Percentiles rank a stretch among this genome's conserved stretches.
Conservation (phyloP, 495 filamentous ascomycete genomes). For the Immersiella caudata region DNA sequence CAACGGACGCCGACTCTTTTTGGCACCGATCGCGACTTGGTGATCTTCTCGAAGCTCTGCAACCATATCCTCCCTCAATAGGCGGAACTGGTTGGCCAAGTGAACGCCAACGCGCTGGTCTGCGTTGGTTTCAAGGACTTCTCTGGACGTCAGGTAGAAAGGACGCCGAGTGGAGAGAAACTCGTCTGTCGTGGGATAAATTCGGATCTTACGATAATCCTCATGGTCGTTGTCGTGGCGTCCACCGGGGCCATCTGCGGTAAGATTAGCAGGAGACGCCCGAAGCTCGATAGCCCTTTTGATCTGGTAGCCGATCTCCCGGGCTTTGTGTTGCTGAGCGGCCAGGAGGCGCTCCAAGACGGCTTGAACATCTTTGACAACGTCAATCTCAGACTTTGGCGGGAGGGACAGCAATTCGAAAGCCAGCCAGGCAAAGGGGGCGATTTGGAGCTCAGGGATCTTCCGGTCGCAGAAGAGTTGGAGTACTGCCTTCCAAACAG, state of each 20-base stretch:
- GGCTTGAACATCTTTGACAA: constrained; percentile 38
- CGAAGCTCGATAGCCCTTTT: constrained; percentile 27
- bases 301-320: constrained; percentile 37
- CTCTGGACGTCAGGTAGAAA: constrained; percentile 58
- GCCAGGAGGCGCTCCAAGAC: constrained; percentile 40
- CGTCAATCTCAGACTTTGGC: constrained; percentile 26
- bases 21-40: constrained; percentile 46
- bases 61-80: constrained; percentile 76
- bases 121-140: constrained; percentile 38
- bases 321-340: constrained; percentile 30
- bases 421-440: constrained; percentile 63
- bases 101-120: constrained; percentile 54
- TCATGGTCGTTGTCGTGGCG: constrained; percentile 77
- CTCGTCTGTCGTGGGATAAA: constrained; percentile 72
- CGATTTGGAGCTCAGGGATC: constrained; percentile 44
- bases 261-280: constrained; percentile 2
- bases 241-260: constrained; percentile 57
- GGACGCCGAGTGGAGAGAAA: constrained; percentile 59
- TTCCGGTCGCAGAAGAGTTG: constrained; percentile 40
- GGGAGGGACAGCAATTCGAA: constrained; percentile 58
- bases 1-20: constrained; percentile 45
- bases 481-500: constrained; percentile 63
- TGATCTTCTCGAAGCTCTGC: constrained; percentile 65
- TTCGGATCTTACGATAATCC: constrained; percentile 63
- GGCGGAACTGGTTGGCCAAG: constrained; percentile 78